phyloP scores from a whole-genome alignment of 352 stramenopile genomes.

The Globisporangium cylindrosporum region DNA sequence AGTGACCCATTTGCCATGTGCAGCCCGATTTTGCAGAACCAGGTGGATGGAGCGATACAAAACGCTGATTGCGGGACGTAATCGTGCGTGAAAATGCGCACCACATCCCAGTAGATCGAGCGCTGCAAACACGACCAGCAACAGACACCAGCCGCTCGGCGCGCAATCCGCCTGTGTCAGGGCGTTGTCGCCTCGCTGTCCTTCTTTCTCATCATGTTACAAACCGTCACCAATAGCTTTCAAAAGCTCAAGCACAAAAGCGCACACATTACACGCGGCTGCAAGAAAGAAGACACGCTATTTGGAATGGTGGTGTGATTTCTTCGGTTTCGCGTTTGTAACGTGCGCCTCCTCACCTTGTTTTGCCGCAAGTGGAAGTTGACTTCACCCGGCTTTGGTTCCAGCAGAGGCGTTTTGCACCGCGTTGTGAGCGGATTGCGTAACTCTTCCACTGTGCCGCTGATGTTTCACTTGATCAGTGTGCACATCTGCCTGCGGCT shows the following conservation, averaged over 20 bases:
- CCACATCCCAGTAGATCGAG: neutral
- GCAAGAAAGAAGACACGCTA: neutral
- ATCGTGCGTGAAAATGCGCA: neutral
- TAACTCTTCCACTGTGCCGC: neutral
- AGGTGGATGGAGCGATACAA: neutral
- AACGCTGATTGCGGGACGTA: neutral
- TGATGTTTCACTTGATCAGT: constrained; percentile 14
- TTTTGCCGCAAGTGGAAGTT: neutral
- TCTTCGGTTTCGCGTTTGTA: neutral
- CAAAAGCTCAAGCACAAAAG: neutral
- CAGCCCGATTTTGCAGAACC: neutral
- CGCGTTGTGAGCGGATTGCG: neutral
- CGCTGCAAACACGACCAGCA: neutral
- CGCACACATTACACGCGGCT: neutral
- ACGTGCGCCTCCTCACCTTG: neutral
- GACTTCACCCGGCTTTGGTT: neutral
- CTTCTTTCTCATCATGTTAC: neutral
- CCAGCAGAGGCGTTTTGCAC: neutral
- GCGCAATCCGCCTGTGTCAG: neutral
- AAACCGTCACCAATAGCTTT: neutral
- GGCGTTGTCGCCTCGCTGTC: neutral
- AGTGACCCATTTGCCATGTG: neutral
- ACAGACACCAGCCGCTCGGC: neutral
- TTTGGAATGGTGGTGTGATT: neutral
- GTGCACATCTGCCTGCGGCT: constrained; percentile 10